Conservation (phyloP, 352 stramenopile genomes). For the Pythium plurisporium region DNA sequence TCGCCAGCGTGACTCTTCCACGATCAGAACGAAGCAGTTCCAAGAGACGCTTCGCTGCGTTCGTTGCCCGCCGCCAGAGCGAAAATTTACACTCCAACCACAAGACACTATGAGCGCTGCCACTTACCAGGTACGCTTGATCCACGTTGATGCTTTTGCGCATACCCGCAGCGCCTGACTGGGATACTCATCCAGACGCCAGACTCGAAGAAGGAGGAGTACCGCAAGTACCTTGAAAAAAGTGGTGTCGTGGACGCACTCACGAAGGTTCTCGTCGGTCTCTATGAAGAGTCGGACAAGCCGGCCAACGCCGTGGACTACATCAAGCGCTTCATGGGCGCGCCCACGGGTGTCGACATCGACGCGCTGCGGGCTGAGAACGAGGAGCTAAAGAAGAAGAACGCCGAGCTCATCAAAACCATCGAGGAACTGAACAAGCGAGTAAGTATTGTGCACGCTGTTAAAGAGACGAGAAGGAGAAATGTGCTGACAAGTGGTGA, state of each 20-base stretch:
- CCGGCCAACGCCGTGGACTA: constrained; percentile 97
- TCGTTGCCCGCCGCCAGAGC: background rate
- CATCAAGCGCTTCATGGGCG: constrained; percentile 95
- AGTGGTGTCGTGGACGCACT: constrained; percentile 96
- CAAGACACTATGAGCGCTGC: constrained; percentile 32
- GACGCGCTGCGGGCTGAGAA: constrained; percentile 87
- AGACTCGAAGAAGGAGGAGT: constrained; percentile 98
- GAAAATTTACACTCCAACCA: background rate
- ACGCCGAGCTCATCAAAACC: constrained; percentile 85
- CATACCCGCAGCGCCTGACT: background rate
- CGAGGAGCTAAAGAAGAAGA: constrained; percentile 91
- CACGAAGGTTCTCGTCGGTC: constrained; percentile 95
- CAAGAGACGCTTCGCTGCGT: background rate
- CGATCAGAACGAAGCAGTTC: background rate
- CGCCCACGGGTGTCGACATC: constrained; percentile 88
- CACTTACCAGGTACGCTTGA: constrained; percentile 54
- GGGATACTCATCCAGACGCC: constrained; percentile 62
- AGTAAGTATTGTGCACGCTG: constrained; percentile 34
- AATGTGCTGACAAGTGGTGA: background rate
- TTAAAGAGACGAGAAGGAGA: background rate
- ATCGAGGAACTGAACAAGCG: constrained; percentile 90
- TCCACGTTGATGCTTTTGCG: background rate
- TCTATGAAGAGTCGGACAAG: constrained; percentile 96
- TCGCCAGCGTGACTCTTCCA: constrained; percentile 8
- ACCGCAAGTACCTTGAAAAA: constrained; percentile 97